phyloP scores from a whole-genome alignment of 192 early-diverging fungal genomes.

The Umbelopsis sp. region DNA sequence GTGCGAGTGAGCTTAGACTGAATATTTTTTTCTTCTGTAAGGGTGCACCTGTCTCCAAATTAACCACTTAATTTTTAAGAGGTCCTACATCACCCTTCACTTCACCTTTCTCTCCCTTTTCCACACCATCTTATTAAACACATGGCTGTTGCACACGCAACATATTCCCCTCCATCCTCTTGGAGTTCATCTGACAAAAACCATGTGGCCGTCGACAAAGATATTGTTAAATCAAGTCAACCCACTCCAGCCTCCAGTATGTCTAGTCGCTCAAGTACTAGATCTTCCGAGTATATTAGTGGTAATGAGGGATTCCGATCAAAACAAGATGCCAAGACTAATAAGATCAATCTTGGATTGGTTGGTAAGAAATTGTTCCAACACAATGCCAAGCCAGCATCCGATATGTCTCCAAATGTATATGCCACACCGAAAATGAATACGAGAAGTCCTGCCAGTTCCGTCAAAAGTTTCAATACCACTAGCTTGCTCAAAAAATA shows the following conservation, averaged over 20 bases:
- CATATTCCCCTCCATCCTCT: slow-evolving; percentile 1
- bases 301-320: background rate
- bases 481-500: slow-evolving; percentile 34
- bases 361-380: background rate
- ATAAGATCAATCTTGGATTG: background rate
- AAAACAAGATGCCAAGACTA: background rate
- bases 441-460: slow-evolving; percentile 11
- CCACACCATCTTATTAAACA: background rate
- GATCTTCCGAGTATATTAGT: slow-evolving; percentile 5
- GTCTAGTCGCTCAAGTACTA: slow-evolving; percentile 14
- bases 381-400: background rate
- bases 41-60: background rate
- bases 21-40: background rate
- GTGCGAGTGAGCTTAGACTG: background rate
- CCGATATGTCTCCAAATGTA: background rate
- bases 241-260: slow-evolving; percentile 1
- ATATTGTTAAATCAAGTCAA: slow-evolving; percentile 12
- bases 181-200: slow-evolving; percentile 5
- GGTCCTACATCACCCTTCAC: background rate
- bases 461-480: slow-evolving; percentile 19
- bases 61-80: background rate
- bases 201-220: background rate
- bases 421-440: background rate
- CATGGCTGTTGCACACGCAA: slow-evolving; percentile 17
- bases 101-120: background rate